Conservation (phyloP, 75 land plant genomes). For the Pseudotsuga menziesii region DNA sequence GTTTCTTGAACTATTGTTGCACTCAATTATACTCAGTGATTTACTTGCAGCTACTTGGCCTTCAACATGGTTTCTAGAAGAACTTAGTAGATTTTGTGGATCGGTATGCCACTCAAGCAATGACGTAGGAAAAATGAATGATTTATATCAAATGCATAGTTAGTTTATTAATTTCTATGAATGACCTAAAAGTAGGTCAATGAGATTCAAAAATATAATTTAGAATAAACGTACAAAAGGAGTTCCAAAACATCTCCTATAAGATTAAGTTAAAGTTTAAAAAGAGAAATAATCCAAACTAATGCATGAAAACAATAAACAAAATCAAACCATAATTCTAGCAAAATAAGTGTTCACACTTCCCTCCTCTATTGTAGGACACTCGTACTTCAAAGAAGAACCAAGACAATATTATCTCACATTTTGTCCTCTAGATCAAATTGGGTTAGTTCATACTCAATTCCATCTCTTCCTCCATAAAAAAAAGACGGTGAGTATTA, state of each 20-base stretch:
- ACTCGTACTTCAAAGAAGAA: background rate
- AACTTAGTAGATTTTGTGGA: conserved; percentile 7
- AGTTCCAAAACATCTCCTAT: background rate
- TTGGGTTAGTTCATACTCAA: conserved; percentile 26
- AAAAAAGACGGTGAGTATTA: conserved; percentile 37
- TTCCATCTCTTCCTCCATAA: conserved; percentile 20
- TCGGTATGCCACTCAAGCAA: conserved; percentile 23
- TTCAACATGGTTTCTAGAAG: conserved; percentile 15
- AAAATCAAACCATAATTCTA: too few species aligned
- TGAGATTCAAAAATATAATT: background rate
- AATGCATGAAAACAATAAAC: too few species aligned
- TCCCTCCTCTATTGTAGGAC: background rate
- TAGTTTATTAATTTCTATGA: background rate
- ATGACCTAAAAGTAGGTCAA: background rate
- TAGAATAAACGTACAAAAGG: background rate
- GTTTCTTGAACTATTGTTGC: conserved; percentile 35
- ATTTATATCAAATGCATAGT: background rate
- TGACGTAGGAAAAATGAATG: conserved; percentile 7
- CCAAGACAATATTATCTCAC: background rate
- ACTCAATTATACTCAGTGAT: conserved; percentile 18
- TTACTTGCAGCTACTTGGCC: conserved; percentile 4
- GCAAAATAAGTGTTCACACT: background rate
- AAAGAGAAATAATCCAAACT: too few species aligned
- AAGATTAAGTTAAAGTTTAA: background rate
- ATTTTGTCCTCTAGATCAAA: conserved; percentile 29